These are phyloP conservation scores for Grigorovia humatica DNA, from an alignment of 805 yeast species.

Conservation along the genomic window DNA sequence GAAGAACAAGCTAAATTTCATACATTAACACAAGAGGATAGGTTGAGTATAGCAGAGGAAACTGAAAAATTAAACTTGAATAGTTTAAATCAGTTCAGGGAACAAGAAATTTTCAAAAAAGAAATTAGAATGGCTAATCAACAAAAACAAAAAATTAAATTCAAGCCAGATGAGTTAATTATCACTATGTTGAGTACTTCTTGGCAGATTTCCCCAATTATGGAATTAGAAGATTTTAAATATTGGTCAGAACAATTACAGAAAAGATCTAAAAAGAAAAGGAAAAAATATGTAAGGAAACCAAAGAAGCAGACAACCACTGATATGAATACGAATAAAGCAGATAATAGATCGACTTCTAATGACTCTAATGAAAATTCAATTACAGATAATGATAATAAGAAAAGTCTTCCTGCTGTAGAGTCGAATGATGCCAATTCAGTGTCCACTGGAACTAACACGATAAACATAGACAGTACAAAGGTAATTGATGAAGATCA, in stretches of 20 bases:
- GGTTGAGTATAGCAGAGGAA: slow-evolving; percentile 65
- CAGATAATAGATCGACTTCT: too few species aligned
- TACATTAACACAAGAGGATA: slow-evolving; percentile 33
- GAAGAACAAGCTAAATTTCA: slow-evolving; percentile 35
- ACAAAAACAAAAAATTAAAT: slow-evolving; percentile 50
- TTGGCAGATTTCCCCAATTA: slow-evolving; percentile 45
- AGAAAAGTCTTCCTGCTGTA: too few species aligned
- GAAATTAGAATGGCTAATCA: slow-evolving; percentile 65
- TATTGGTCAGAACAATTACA: slow-evolving; percentile 32
- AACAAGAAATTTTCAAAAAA: slow-evolving; percentile 75
- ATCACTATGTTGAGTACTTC: slow-evolving; percentile 13
- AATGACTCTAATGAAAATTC: too few species aligned
- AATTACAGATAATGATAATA: too few species aligned
- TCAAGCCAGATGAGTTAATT: slow-evolving; percentile 37
- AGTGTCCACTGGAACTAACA: too few species aligned
- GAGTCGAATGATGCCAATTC: too few species aligned
- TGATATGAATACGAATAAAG: not conserved
- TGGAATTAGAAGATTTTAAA: slow-evolving; percentile 45
- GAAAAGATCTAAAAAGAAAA: slow-evolving; percentile 34
- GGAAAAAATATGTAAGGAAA: slow-evolving; percentile 33
- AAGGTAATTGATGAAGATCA: too few species aligned
- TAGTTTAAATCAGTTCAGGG: slow-evolving; percentile 67
- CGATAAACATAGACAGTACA: too few species aligned
- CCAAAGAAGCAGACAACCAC: slow-evolving; percentile 26
- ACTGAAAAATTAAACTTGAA: slow-evolving; percentile 71